A percentile compares a stretch with the other conserved stretches of the same genome.
phyloP scores from a whole-genome alignment of 345 rosid species.

The Arabidopsis suecica region DNA sequence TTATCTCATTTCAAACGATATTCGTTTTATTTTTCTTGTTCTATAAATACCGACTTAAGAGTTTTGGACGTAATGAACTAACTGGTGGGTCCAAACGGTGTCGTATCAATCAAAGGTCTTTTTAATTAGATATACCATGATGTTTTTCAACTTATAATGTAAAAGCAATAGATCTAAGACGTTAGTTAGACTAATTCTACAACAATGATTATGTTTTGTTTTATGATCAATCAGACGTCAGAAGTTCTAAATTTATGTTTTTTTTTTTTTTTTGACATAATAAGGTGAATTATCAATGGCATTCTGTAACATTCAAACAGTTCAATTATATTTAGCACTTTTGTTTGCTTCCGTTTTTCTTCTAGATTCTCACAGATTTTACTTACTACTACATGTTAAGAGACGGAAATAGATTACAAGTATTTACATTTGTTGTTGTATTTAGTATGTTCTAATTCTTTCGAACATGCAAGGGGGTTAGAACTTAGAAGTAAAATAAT shows the following conservation, averaged over 20 bases:
- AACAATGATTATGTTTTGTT: conserved; percentile 31
- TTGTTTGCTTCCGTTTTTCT: not conserved
- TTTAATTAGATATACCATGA: conserved; percentile 28
- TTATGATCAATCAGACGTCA: conserved; percentile 32
- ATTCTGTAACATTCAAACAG: not conserved
- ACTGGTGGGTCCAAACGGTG: conserved; percentile 32
- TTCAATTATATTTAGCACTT: not conserved
- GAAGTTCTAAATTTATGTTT: conserved; percentile 15
- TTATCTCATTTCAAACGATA: conserved; percentile 35
- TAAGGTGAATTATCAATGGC: conserved; percentile 13
- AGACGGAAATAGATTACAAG: too few relatives aligned
- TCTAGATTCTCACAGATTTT: not conserved
- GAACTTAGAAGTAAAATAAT: too few relatives aligned
- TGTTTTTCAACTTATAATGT: conserved; percentile 27
- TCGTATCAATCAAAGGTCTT: conserved; percentile 36
- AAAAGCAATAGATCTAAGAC: conserved; percentile 18
- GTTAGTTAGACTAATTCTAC: conserved; percentile 10
- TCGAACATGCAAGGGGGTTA: too few relatives aligned
- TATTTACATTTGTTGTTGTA: too few relatives aligned
- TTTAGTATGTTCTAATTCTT: too few relatives aligned
- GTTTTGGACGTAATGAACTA: conserved; percentile 44
- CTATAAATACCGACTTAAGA: conserved; percentile 36
- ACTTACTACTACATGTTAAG: too few relatives aligned
- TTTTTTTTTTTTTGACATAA: not conserved
- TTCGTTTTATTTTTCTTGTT: conserved; percentile 31